Conservation (phyloP, 371 early-diverging fungal genomes). For the Mortierella sp. region DNA sequence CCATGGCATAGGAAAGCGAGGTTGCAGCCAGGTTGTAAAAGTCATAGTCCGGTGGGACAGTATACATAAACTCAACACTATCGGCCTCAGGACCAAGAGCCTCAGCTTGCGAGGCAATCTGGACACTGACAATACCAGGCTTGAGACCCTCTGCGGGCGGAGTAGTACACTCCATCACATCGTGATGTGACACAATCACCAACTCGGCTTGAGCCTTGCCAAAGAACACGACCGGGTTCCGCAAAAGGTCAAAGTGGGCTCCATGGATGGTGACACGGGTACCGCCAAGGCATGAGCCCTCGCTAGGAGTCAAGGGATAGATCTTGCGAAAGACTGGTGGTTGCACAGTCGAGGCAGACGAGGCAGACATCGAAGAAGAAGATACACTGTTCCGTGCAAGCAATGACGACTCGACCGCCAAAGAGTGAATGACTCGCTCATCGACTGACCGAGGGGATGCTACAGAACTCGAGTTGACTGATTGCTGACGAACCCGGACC, state of each 20-base stretch:
- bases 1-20: constrained; percentile 52
- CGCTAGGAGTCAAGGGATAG: constrained; percentile 51
- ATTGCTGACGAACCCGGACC: constrained; percentile 30
- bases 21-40: constrained; percentile 50
- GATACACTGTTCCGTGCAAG: not conserved
- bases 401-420: constrained; percentile 20
- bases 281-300: constrained; percentile 52
- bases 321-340: constrained; percentile 49
- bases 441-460: constrained; percentile 51
- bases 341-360: not conserved
- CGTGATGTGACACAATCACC: constrained; percentile 52
- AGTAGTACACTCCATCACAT: constrained; percentile 58
- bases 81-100: constrained; percentile 24
- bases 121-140: constrained; percentile 49
- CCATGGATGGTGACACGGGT: constrained; percentile 55
- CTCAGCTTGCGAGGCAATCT: constrained; percentile 30
- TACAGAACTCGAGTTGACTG: constrained; percentile 40
- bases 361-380: not conserved
- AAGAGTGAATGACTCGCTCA: constrained; percentile 34
- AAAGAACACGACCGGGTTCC: constrained; percentile 51
- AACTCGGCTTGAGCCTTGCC: constrained; percentile 49
- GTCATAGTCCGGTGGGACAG: constrained; percentile 51
- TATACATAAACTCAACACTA: constrained; percentile 53
- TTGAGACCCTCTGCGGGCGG: constrained; percentile 47
- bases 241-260: constrained; percentile 38